phyloP scores from a whole-genome alignment of 192 early-diverging fungal genomes.

The Entophlyctis luteolus region DNA sequence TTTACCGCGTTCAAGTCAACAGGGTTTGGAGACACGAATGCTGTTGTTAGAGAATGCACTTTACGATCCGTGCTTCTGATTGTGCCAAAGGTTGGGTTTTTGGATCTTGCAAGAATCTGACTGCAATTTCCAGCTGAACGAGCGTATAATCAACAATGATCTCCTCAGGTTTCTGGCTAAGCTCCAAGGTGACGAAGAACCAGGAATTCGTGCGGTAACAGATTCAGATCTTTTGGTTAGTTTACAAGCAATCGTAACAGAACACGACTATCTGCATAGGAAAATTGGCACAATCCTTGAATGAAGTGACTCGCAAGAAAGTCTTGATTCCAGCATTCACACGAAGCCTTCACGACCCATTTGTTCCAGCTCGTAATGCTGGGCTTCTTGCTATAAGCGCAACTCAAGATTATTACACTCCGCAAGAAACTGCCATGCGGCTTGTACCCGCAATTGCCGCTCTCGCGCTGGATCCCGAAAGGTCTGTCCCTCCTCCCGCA shows the following conservation, averaged over 20 bases:
- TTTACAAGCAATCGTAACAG: background rate
- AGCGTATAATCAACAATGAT: slow-evolving; percentile 77
- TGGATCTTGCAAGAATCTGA: background rate
- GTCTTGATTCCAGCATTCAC: slow-evolving; percentile 80
- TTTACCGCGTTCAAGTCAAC: slow-evolving; percentile 49
- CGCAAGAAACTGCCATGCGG: slow-evolving; percentile 64
- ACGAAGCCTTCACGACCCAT: slow-evolving; percentile 78
- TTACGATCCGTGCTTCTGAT: slow-evolving; percentile 42
- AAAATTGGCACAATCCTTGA: slow-evolving; percentile 80
- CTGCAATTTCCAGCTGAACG: slow-evolving; percentile 50
- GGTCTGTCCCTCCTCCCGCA: slow-evolving; percentile 35
- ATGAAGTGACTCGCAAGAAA: slow-evolving; percentile 68
- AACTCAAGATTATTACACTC: slow-evolving; percentile 66
- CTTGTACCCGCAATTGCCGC: slow-evolving; percentile 71
- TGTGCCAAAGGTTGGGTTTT: slow-evolving; percentile 60
- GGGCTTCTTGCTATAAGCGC: slow-evolving; percentile 69
- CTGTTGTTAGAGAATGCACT: slow-evolving; percentile 79
- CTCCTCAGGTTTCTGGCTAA: slow-evolving; percentile 83
- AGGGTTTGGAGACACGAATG: slow-evolving; percentile 81
- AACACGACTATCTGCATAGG: slow-evolving; percentile 94
- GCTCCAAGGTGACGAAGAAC: slow-evolving; percentile 83
- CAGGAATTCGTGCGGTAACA: slow-evolving; percentile 81
- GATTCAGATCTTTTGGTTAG: background rate
- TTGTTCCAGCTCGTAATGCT: slow-evolving; percentile 81
- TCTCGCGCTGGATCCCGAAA: slow-evolving; percentile 74